Conservation (phyloP, 2,329 filamentous ascomycete species). For the Cytospora paraplurivora region DNA sequence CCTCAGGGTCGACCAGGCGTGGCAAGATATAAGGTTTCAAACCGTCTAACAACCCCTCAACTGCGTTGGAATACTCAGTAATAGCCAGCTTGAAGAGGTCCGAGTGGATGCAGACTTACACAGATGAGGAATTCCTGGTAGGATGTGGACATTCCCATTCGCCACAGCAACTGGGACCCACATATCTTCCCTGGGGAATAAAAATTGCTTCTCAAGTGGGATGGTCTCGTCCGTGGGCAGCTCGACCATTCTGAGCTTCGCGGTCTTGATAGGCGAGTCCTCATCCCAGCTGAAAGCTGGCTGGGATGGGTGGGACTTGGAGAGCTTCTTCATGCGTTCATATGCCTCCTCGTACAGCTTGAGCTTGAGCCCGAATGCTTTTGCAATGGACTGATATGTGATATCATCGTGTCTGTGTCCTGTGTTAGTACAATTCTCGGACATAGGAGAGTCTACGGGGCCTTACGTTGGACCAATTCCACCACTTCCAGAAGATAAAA, state of each 20-base stretch:
- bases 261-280: constrained; percentile 74
- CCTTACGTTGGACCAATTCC: constrained; percentile 92
- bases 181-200: constrained; percentile 78
- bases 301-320: constrained; percentile 71
- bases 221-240: constrained; percentile 73
- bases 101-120: constrained; percentile 50
- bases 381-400: constrained; percentile 91
- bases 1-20: constrained; percentile 76
- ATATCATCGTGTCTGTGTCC: constrained; percentile 85
- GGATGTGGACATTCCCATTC: constrained; percentile 90
- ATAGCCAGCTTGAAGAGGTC: not conserved
- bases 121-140: constrained; percentile 84
- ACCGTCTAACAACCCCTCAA: constrained; percentile 75
- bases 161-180: constrained; percentile 92
- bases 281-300: constrained; percentile 82
- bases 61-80: constrained; percentile 37
- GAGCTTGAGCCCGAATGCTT: constrained; percentile 78
- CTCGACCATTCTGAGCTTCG: constrained; percentile 88
- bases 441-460: not conserved
- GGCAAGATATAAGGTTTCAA: constrained; percentile 71
- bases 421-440: not conserved
- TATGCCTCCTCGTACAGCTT: constrained; percentile 77
- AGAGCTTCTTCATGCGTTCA: constrained; percentile 80
- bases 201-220: constrained; percentile 67
- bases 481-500: constrained; percentile 54